Percentiles rank a stretch among this genome's conserved stretches.
These are phyloP conservation scores for Nicotiana attenuata DNA, from an alignment of 257 asterid genomes.

Conservation along the genomic window DNA sequence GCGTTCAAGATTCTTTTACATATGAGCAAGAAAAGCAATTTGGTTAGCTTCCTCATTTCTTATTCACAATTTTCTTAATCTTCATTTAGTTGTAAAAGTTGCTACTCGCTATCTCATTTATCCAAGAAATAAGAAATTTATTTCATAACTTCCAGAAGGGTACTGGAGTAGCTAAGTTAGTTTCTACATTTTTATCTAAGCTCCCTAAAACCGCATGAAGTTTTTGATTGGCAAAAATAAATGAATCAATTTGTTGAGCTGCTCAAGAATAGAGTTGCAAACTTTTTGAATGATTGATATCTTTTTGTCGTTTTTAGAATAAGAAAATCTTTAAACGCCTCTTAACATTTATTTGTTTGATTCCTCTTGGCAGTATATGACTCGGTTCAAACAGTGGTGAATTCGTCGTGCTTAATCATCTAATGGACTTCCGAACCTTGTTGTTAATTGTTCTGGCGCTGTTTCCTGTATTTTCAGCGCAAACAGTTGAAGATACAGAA, in stretches of 20 bases:
- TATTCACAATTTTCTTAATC: too few species aligned
- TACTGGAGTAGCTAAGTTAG: not conserved
- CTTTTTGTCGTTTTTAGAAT: not conserved
- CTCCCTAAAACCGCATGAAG: not conserved
- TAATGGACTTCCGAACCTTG: constrained; percentile 42
- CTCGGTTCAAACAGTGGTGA: constrained; percentile 22
- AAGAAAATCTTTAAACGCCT: not conserved
- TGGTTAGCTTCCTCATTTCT: not conserved
- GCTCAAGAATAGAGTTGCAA: not conserved
- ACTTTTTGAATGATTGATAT: not conserved
- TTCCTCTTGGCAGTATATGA: constrained; percentile 17
- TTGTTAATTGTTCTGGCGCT: constrained; percentile 39
- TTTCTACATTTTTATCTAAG: not conserved
- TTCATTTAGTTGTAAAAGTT: too few species aligned
- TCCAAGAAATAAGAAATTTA: not conserved
- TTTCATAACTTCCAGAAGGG: not conserved
- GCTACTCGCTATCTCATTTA: too few species aligned
- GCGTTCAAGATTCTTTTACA: not conserved
- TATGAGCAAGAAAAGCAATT: not conserved
- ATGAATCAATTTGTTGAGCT: not conserved
- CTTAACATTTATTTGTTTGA: not conserved
- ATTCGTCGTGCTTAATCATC: constrained; percentile 21
- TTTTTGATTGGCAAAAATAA: not conserved
- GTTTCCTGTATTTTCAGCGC: constrained; percentile 42
- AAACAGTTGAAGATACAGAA: constrained; percentile 37